A percentile compares a stretch with the other conserved stretches of the same genome.
These are phyloP conservation scores for Chytriomyces confervae DNA, from an alignment of 192 early-diverging fungal species.

Conservation along the genomic window DNA sequence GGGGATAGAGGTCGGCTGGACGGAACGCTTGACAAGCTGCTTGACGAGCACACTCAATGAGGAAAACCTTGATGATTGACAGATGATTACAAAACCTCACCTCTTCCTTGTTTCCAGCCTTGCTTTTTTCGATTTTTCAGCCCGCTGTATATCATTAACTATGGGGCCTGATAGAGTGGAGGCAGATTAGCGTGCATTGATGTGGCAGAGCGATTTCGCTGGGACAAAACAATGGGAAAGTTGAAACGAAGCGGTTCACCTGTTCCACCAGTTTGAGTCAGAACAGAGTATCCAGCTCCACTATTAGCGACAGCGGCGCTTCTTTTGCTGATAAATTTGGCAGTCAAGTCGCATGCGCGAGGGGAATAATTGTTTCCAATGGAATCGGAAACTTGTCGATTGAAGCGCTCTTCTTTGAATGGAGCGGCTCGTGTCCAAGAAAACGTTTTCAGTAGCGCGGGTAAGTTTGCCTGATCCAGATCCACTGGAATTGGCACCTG, in stretches of 20 bases:
- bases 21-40: neutral
- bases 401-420: conserved; percentile 63
- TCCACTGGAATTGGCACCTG: conserved; percentile 32
- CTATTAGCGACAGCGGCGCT: neutral
- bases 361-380: conserved; percentile 70
- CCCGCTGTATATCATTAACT: no score
- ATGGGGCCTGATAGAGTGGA: no score
- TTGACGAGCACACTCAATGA: neutral
- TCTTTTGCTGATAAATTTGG: conserved; percentile 46
- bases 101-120: no score
- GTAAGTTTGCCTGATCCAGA: conserved; percentile 45
- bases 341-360: conserved; percentile 49
- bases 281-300: neutral
- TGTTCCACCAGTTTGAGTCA: neutral
- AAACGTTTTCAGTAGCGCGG: conserved; percentile 62
- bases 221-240: no score
- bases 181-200: no score
- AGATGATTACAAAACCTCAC: no score
- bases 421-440: conserved; percentile 67
- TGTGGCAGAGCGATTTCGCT: no score
- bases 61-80: neutral
- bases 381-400: conserved; percentile 61
- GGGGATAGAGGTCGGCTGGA: conserved; percentile 54
- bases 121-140: no score
- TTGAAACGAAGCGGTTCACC: neutral